Conservation (phyloP, 176 grass and related monocot species). For the Rhynchospora pubera region DNA sequence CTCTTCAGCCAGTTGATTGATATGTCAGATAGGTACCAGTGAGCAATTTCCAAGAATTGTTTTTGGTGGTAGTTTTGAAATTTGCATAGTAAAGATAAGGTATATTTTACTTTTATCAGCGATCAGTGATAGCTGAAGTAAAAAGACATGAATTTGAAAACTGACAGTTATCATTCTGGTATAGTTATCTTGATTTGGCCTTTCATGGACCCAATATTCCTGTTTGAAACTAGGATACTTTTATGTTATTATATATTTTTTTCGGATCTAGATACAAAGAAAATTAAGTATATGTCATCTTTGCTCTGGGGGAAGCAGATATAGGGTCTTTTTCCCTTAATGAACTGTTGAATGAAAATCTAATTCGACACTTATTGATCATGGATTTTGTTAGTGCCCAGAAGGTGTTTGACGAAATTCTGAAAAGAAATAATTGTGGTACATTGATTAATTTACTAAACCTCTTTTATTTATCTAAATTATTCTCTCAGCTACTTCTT, state of each 20-base stretch:
- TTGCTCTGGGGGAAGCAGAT: neutral
- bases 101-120: neutral
- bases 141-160: neutral
- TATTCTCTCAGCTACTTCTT: too few species aligned
- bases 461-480: too few species aligned
- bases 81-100: neutral
- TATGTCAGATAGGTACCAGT: constrained; percentile 7
- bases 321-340: neutral
- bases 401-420: too few species aligned
- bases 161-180: neutral
- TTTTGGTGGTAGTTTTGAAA: neutral
- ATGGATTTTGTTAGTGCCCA: too few species aligned
- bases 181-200: neutral
- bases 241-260: neutral
- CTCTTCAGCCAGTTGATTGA: constrained; percentile 2
- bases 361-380: too few species aligned
- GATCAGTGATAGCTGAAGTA: neutral
- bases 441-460: too few species aligned
- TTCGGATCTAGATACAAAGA: neutral
- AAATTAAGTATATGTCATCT: neutral
- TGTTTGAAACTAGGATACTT: neutral
- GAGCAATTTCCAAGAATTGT: neutral
- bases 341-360: too few species aligned
- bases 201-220: neutral
- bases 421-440: too few species aligned